phyloP scores from a whole-genome alignment of 352 stramenopile genomes.

The Globisporangium splendens region DNA sequence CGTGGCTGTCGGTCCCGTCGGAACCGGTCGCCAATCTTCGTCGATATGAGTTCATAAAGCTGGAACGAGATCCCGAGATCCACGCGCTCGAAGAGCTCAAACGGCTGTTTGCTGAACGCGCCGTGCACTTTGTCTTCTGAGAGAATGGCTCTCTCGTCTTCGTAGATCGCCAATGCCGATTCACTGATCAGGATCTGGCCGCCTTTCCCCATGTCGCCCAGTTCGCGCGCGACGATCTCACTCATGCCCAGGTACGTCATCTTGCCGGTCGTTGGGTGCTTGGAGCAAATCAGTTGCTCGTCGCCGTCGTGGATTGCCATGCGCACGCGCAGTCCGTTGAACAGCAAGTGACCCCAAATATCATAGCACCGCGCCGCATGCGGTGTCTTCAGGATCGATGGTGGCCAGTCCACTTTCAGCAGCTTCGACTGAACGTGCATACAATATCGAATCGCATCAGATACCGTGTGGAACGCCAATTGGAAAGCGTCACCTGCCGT shows the following conservation, averaged over 20 bases:
- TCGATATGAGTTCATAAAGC: constrained; percentile 38
- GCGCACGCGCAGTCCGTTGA: constrained; percentile 67
- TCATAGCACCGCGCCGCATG: constrained; percentile 44
- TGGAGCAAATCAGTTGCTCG: constrained; percentile 54
- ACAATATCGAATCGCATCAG: constrained; percentile 62
- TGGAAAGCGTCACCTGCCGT: constrained; percentile 78
- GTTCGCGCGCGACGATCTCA: constrained; percentile 64
- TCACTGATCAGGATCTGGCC: constrained; percentile 72
- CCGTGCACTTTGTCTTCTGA: constrained; percentile 13
- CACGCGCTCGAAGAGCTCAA: constrained; percentile 28
- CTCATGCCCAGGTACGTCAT: constrained; percentile 71
- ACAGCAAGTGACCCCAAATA: constrained; percentile 54
- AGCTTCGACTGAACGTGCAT: constrained; percentile 65
- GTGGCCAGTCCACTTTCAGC: constrained; percentile 53
- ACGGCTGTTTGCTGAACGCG: constrained; percentile 23
- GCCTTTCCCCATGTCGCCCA: constrained; percentile 58
- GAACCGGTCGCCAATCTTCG: constrained; percentile 39
- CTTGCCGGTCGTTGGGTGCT: constrained; percentile 71
- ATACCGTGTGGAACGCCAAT: constrained; percentile 67
- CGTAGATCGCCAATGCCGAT: constrained; percentile 38
- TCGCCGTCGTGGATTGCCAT: constrained; percentile 79
- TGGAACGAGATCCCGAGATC: constrained; percentile 36
- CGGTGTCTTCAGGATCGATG: constrained; percentile 36
- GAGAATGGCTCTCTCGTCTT: constrained; percentile 24
- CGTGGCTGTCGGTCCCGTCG: constrained; percentile 18